Conservation (phyloP, 1,284 basidiomycete genomes). For the Volvariella surrecta region DNA sequence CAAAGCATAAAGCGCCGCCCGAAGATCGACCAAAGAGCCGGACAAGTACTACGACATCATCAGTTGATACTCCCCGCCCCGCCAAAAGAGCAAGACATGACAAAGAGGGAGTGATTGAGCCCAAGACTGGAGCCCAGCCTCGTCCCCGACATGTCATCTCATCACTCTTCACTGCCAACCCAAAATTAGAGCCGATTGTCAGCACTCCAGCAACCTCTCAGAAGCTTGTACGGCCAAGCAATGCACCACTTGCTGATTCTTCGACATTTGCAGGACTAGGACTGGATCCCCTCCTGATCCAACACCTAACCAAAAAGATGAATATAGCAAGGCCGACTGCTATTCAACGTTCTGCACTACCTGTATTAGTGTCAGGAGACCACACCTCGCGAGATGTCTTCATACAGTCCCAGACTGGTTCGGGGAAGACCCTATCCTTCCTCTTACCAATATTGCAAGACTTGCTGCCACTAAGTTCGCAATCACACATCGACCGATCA, state of each 20-base stretch:
- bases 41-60: conserved; percentile 40
- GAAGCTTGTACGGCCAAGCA: conserved; percentile 53
- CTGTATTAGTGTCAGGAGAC: conserved; percentile 53
- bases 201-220: conserved; percentile 17
- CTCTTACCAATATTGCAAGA: conserved; percentile 95
- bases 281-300: conserved; percentile 73
- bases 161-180: conserved; percentile 84
- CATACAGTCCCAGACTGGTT: conserved; percentile 97
- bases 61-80: conserved; percentile 7
- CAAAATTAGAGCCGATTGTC: conserved; percentile 43
- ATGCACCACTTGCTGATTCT: conserved; percentile 72
- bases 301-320: conserved; percentile 81
- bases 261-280: conserved; percentile 73
- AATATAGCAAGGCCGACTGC: conserved; percentile 81
- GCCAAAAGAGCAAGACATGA: conserved; percentile 10
- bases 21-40: conserved; percentile 18
- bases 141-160: conserved; percentile 74
- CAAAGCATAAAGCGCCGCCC: conserved; percentile 44
- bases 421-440: conserved; percentile 94
- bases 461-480: conserved; percentile 79
- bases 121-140: conserved; percentile 18
- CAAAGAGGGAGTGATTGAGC: conserved; percentile 12
- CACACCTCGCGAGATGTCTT: conserved; percentile 70
- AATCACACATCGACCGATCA: conserved; percentile 80
- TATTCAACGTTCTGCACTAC: conserved; percentile 81